Evolutionary conservation across 768 basidiomycete species (phyloP).

Genomic region (Fomitopsis serialis): DNA sequence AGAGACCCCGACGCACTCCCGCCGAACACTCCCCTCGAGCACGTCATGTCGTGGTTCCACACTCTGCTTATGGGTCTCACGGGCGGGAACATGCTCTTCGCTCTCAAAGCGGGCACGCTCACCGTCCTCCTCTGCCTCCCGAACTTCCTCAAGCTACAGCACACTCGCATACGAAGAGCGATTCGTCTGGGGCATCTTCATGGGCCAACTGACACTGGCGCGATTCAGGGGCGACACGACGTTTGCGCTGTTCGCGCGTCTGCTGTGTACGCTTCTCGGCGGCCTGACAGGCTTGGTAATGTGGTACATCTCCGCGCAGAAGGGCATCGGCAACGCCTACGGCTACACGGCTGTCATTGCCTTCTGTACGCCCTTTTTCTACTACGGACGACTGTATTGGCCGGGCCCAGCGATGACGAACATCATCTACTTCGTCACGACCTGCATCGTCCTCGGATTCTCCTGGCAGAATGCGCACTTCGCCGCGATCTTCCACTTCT

Average conservation of each 20-base stretch:
- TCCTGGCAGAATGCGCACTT: slow-evolving; percentile 63
- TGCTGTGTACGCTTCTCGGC: slow-evolving; percentile 62
- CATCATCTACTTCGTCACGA: slow-evolving; percentile 62
- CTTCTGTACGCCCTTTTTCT: slow-evolving; percentile 69
- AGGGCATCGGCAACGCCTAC: slow-evolving; percentile 54
- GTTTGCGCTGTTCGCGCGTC: slow-evolving; percentile 56
- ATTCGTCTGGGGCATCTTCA: slow-evolving; percentile 73
- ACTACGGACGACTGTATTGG: slow-evolving; percentile 68
- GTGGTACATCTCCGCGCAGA: slow-evolving; percentile 64
- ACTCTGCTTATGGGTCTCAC: slow-evolving; percentile 33
- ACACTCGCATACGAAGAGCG: slow-evolving; percentile 54
- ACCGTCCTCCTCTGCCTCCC: slow-evolving; percentile 53
- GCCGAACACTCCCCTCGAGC: slow-evolving; percentile 55
- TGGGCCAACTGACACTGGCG: slow-evolving; percentile 68
- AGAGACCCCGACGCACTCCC: slow-evolving; percentile 76
- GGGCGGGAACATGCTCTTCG: slow-evolving; percentile 60
- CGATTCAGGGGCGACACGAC: slow-evolving; percentile 75
- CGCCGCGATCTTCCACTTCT: slow-evolving; percentile 41
- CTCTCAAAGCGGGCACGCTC: slow-evolving; percentile 55
- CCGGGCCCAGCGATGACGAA: slow-evolving; percentile 70
- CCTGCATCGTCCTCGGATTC: slow-evolving; percentile 63
- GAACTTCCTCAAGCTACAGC: slow-evolving; percentile 50
- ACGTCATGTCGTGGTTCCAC: slow-evolving; percentile 42
- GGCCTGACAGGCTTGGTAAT: slow-evolving; percentile 56
- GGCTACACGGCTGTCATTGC: slow-evolving; percentile 65